Percentiles rank a stretch among this genome's conserved stretches.
Conservation (phyloP, 495 filamentous ascomycete species). For the Neurospora africana region DNA sequence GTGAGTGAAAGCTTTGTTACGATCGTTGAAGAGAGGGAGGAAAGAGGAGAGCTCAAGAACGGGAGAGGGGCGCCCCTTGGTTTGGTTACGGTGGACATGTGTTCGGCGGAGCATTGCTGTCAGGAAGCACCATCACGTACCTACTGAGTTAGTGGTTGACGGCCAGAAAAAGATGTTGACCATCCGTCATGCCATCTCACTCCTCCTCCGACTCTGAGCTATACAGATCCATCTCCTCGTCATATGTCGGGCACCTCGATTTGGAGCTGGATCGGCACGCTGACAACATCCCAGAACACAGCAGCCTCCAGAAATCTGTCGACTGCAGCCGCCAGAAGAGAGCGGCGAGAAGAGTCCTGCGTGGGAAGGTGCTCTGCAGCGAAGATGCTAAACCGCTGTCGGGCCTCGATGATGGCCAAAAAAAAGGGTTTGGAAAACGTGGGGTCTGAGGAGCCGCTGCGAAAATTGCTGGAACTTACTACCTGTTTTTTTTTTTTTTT, state of each 20-base stretch:
- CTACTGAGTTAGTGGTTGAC: background rate
- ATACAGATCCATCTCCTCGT: background rate
- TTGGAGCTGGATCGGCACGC: background rate
- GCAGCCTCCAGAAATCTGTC: background rate
- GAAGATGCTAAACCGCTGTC: background rate
- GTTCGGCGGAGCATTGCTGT: background rate
- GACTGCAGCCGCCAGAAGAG: background rate
- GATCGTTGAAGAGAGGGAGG: background rate
- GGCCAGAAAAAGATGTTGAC: too few relatives aligned
- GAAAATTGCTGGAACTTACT: too few relatives aligned
- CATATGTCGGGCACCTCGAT: background rate
- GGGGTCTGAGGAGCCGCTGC: background rate
- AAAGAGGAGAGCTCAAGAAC: background rate
- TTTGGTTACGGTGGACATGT: background rate
- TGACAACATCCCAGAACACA: background rate
- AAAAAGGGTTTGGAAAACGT: background rate
- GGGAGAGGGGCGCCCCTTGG: background rate
- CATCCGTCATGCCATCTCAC: too few relatives aligned
- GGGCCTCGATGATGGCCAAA: background rate
- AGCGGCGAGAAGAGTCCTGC: background rate
- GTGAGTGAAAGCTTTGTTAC: background rate
- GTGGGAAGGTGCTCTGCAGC: background rate
- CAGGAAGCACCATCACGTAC: background rate
- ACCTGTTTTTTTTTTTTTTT: too few relatives aligned
- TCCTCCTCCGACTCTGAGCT: background rate